Evolutionary conservation across 495 filamentous ascomycete species (phyloP).

Genomic region (Trichoderma parareesei): DNA sequence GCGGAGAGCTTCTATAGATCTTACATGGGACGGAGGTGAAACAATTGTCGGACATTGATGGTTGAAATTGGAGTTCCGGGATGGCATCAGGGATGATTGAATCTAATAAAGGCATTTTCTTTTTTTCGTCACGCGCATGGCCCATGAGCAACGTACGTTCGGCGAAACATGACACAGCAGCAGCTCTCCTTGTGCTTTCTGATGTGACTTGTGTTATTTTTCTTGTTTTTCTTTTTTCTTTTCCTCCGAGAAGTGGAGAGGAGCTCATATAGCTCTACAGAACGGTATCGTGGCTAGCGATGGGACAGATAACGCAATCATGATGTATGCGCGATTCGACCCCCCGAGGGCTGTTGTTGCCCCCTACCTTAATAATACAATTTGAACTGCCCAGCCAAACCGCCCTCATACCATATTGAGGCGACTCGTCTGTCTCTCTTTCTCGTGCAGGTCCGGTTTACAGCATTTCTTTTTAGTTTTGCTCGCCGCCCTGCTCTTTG

Average conservation of each 20-base stretch:
- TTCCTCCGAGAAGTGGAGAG: not conserved
- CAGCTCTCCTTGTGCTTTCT: not conserved
- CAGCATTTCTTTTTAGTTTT: constrained; percentile 45
- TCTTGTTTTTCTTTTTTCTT: not conserved
- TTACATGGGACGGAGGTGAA: constrained; percentile 56
- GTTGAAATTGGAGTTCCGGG: constrained; percentile 17
- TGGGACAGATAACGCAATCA: not conserved
- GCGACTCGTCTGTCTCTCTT: not conserved
- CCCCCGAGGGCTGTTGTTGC: constrained; percentile 1
- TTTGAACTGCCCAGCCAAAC: not conserved
- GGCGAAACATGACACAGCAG: not conserved
- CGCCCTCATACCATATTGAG: not conserved
- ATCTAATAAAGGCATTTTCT: constrained; percentile 4
- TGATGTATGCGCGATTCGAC: not conserved
- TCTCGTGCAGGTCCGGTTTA: not conserved
- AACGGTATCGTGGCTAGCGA: not conserved
- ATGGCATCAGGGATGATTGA: constrained; percentile 13
- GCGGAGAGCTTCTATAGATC: constrained; percentile 78
- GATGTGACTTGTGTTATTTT: not conserved
- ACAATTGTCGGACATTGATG: constrained; percentile 16
- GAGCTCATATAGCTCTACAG: constrained; percentile 10
- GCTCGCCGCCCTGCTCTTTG: constrained; percentile 60
- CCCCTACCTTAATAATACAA: not conserved
- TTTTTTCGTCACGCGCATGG: not conserved
- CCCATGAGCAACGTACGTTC: not conserved